Conservation (phyloP, 2,329 filamentous ascomycete species). For the Pyrenophora teres region DNA sequence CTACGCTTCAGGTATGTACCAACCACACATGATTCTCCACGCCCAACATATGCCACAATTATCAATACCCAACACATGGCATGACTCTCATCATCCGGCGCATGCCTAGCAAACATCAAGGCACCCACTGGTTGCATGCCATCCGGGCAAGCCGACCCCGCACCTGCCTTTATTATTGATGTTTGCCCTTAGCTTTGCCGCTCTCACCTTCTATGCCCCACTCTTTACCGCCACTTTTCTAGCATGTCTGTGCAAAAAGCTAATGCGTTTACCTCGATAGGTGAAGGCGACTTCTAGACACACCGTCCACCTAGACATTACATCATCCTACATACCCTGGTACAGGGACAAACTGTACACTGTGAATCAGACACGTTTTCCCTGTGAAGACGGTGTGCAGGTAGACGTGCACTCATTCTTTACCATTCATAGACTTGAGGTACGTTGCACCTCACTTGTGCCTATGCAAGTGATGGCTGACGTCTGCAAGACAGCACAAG, state of each 20-base stretch:
- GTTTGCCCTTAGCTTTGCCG: constrained; percentile 7
- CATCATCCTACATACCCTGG: constrained; percentile 11
- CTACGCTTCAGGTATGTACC: constrained; percentile 8
- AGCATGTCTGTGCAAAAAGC: constrained; percentile 14
- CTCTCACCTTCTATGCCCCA: constrained; percentile 9
- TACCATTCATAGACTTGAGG: constrained; percentile 16
- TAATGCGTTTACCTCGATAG: constrained; percentile 18
- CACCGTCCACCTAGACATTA: constrained; percentile 8
- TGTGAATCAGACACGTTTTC: constrained; percentile 13
- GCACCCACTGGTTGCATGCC: background rate
- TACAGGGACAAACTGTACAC: constrained; percentile 12
- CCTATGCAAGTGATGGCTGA: constrained; percentile 10
- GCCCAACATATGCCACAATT: no score
- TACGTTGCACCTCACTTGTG: constrained; percentile 5
- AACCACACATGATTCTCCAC: background rate
- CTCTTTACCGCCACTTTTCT: background rate
- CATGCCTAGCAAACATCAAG: background rate
- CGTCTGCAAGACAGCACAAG: constrained; percentile 1
- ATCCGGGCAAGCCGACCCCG: background rate
- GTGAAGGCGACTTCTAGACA: constrained; percentile 15
- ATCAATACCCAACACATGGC: no score
- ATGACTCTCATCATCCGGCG: background rate
- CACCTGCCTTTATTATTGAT: background rate
- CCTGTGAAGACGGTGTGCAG: constrained; percentile 17
- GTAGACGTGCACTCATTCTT: constrained; percentile 4